Evolutionary conservation across 2,329 filamentous ascomycete genomes (phyloP), one percentile per base, ranked within the genome.

Genomic region (Clonostachys sp.): DNA sequence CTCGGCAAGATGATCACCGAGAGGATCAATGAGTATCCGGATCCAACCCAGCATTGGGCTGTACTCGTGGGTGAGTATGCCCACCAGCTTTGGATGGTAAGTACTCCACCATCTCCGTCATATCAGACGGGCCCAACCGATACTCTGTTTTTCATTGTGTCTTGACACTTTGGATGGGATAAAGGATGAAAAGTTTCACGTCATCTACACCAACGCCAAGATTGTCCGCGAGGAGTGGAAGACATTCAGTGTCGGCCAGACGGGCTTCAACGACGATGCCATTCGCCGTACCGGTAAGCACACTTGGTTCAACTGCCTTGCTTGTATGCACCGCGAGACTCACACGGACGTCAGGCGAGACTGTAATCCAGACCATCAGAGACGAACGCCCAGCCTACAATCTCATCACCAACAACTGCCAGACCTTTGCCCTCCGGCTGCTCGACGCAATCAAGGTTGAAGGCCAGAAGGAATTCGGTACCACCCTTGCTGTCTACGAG

Each of bases 31-130:
- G 68, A 65, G 48, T 80, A 77, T 51, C 78, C 78, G 0, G 78
- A 82, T 55, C 78, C 78, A 5, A 80, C 77, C 5, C 78, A 82
- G 61, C 78, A 82, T 55, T 82, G 78, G 78, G 77, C 76, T 3
- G 74, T 81, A 2, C 63, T 82, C 1, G 75, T 81, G 1, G 78
- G 76, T 3, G 75, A 73, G 12, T 82, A 67, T 55, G 71, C 70
- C 2, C 78, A 81, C 56, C 68, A 81, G 57, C 61, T 82, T n/a
- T 82, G 78, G 78, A 81, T 81, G 77, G 74, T 74, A 52, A 53
- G 65, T 58, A 6, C n/a, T 17, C 9, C 13, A 44, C 24, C 36
- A 17, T 17, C 42, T 18, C n/a, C 10, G n/a, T 30, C 41, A 42
- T 16, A 16, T 30, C 24, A 30, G 24, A 30, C 24, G 24, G 24